Evolutionary conservation across 441 rosid species (phyloP).

Genomic region (Pelargonium australe): DNA sequence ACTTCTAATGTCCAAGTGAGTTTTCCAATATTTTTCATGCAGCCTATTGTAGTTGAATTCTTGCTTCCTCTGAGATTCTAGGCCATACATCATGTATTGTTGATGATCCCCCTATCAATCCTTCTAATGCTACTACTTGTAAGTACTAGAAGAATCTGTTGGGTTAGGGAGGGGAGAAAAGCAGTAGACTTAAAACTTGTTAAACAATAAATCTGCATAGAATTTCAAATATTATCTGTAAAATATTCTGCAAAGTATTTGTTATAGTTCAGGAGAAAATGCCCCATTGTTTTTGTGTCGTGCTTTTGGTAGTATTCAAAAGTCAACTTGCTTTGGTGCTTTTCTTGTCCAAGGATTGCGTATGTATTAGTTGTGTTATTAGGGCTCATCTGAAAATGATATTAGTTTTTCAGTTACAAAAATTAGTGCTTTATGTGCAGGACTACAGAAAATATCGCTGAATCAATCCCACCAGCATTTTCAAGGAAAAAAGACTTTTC

Average conservation of each 20-base stretch:
- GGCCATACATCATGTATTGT: background rate
- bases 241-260: background rate
- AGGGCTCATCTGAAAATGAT: too few species aligned
- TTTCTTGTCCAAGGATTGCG: background rate
- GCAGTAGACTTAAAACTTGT: too few species aligned
- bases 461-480: slow-evolving; percentile 28
- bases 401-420: background rate
- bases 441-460: slow-evolving; percentile 38
- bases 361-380: too few species aligned
- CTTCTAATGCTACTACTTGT: background rate
- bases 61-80: background rate
- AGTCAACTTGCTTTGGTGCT: background rate
- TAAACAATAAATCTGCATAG: background rate
- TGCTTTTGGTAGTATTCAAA: background rate
- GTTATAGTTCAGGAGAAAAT: slow-evolving; percentile 1
- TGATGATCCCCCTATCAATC: background rate
- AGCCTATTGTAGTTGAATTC: background rate
- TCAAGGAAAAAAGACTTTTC: slow-evolving; percentile 72
- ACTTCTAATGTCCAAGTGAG: background rate
- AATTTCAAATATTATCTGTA: background rate
- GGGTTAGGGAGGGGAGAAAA: too few species aligned
- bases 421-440: slow-evolving; percentile 26
- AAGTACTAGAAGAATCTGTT: too few species aligned
- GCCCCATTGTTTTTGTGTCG: background rate
- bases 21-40: background rate